phyloP scores from a whole-genome alignment of 306 rosid genomes.

The Spatholobus suberectus region DNA sequence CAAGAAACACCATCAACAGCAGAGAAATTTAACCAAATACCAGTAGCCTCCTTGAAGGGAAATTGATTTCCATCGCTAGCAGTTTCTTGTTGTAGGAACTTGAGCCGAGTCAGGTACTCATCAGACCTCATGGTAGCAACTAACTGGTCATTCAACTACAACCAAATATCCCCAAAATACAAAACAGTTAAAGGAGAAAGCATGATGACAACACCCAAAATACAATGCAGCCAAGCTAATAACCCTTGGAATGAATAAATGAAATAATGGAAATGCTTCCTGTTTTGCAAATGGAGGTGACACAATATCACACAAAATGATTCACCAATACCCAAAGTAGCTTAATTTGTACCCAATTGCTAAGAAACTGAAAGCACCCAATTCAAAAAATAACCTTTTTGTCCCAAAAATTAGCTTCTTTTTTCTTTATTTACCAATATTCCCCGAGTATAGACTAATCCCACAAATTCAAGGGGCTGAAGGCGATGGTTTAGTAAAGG shows the following conservation, averaged over 20 bases:
- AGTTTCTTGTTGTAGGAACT: slow-evolving; percentile 60
- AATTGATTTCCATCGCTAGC: slow-evolving; percentile 62
- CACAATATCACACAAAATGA: neutral
- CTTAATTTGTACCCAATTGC: neutral
- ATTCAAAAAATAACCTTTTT: neutral
- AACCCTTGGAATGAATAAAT: neutral
- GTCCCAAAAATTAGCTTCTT: neutral
- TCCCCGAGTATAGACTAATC: neutral
- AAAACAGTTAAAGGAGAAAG: neutral
- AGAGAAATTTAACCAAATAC: slow-evolving; percentile 47
- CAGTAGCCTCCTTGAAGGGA: slow-evolving; percentile 87
- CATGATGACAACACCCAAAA: neutral
- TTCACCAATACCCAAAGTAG: neutral
- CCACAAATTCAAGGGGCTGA: neutral
- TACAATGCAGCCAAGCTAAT: neutral
- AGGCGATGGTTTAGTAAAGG: neutral
- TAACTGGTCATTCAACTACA: slow-evolving; percentile 75
- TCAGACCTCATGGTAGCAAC: slow-evolving; percentile 76
- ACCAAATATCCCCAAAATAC: slow-evolving; percentile 25
- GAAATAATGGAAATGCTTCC: slow-evolving; percentile 1
- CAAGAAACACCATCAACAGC: neutral
- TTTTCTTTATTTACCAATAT: neutral
- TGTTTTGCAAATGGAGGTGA: neutral
- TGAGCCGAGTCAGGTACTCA: slow-evolving; percentile 67
- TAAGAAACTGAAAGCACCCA: neutral